Evolutionary conservation across 73 alveolate genomes (phyloP), one percentile per base, ranked within the genome.

Genomic region (Halteria grandinella): DNA sequence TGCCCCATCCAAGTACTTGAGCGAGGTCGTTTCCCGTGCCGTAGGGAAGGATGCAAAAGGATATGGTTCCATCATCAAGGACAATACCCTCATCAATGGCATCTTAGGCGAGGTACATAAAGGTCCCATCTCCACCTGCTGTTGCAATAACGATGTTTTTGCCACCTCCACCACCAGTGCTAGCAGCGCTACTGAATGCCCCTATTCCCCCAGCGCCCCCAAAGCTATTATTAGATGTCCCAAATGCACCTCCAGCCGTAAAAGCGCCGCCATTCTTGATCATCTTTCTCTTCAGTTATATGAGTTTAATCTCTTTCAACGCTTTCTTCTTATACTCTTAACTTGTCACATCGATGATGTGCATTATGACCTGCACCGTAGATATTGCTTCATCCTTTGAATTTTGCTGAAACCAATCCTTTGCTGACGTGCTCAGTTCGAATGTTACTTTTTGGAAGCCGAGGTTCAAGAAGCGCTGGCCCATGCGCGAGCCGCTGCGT

Each of bases 91-190:
- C 69, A 3, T 62, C 49, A 4, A 55, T 47, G 40, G 85, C 62
- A 27, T 70, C 93, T 36, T 87, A 64, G 0, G 88, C 88, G 25
- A 90, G 83, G 64, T 83, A 88, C 91, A 90, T 87, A 40, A 90
- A 79, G 25, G 96, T 85, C 10, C 98, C 98, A 69, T 93, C 97
- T 1, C 98, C 98, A 0, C 97, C 96, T 27, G 91, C 89, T 12
- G 79, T 85, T 10, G 75, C 74, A n/a, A 75, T 21, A 12, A 84
- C n/a, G n/a, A n/a, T n/a, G n/a, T n/a, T n/a, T n/a, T n/a, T n/a
- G n/a, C n/a, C n/a, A n/a, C n/a, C n/a, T n/a, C n/a, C n/a, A n/a
- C n/a, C n/a, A n/a, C n/a, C n/a, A n/a, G n/a, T n/a, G n/a, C n/a
- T n/a, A n/a, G n/a, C n/a, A n/a, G n/a, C n/a, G n/a, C n/a, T n/a